Base-by-base conservation (phyloP, 768 basidiomycete species). In the Lyophyllum shimeji region DNA sequence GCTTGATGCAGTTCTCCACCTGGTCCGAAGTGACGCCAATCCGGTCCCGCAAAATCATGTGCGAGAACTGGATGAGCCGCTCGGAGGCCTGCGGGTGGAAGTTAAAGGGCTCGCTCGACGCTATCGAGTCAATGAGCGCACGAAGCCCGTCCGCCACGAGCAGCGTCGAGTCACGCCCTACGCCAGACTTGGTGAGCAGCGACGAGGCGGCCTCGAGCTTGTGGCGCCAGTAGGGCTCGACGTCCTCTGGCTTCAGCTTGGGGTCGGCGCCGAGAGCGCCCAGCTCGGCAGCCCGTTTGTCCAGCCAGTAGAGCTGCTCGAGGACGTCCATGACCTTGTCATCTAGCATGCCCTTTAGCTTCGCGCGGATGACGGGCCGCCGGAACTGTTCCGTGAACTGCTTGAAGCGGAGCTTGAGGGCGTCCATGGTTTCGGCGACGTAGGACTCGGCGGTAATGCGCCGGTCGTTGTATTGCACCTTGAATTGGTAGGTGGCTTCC, bases 1-100 rank as follows among this genome's bases (percentile, higher is more conserved):
- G 97, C 73, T 99, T 99, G 79, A 99, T 98, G 71, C 93, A 96
- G 71, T 98, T 99, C 77, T 99, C 97, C 15, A 99, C 96, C 73
- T 98, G 96, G 69, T 99, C 97, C 4, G 93, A 89, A n/a, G 97
- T 94, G 53, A 96, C 74, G 15, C 93, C 90, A 55, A 98, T 90
- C 6, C 96, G 84, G 65, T 98, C 96, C 56, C 96, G 82, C 50
- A 99, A 74, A 66, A 99, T 95, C 71, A 81, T 84, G 72, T 98
- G 95, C 9, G 91, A 92, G 69, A 98, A 97, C 65, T 96, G 82
- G 55, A 91, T 83, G 57, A 99, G 86, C 23, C 95, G 85, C 60
- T 96, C 94, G 17, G 94, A 84, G 0, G 95, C 90, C 17, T 78
- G 81, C 0, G 95, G 95, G 69, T 99, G 97, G 75, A 84, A 85